Evolutionary conservation across 208 protist genomes (phyloP).

Genomic region (Acanthamoeba triangularis): DNA sequence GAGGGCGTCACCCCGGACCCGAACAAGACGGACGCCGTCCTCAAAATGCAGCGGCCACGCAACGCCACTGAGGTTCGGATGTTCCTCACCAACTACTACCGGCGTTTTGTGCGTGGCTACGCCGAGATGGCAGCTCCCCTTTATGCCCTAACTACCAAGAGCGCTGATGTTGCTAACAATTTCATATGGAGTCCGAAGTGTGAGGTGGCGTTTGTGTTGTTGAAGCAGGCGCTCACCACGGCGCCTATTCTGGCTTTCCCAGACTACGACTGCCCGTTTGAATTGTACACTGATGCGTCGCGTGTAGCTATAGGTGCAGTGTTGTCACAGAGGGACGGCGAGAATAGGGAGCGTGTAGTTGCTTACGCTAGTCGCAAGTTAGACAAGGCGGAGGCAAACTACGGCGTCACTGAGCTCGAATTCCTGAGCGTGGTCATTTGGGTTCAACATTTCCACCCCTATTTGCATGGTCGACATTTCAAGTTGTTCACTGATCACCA

Average conservation of each 20-base stretch:
- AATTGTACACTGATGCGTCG: conserved; percentile 46
- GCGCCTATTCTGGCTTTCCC: neutral
- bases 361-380: conserved; percentile 18
- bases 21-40: neutral
- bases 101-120: conserved; percentile 2
- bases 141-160: neutral
- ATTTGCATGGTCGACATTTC: neutral
- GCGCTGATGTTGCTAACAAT: too few relatives aligned
- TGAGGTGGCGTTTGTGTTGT: neutral
- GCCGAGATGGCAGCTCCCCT: neutral
- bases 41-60: neutral
- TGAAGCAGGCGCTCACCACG: neutral
- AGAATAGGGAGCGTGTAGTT: neutral
- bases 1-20: neutral
- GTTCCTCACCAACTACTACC: conserved; percentile 62
- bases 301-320: neutral
- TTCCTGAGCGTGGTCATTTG: conserved; percentile 5
- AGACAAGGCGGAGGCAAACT: neutral
- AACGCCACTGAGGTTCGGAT: neutral
- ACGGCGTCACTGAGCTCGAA: neutral
- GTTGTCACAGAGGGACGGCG: neutral
- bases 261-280: neutral
- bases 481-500: neutral
- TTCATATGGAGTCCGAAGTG: neutral
- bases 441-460: neutral